Conservation (phyloP, 805 yeast genomes). For the Saturnispora serradocipensis region DNA sequence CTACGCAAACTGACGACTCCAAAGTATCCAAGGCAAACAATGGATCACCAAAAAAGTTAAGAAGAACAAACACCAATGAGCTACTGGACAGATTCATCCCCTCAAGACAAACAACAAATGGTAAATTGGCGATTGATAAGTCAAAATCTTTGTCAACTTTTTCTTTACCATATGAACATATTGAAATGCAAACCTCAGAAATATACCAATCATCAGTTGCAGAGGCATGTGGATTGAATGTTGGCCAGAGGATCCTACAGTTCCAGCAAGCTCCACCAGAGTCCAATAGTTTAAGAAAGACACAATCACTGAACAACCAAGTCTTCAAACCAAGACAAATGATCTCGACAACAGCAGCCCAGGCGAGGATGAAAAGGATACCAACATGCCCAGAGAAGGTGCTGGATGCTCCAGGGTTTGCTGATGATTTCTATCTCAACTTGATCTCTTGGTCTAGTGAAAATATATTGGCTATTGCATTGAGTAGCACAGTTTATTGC, state of each 20-base stretch:
- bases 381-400: constrained; percentile 89
- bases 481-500: constrained; percentile 73
- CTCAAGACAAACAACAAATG: constrained; percentile 40
- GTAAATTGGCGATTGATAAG: constrained; percentile 34
- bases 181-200: constrained; percentile 43
- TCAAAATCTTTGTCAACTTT: constrained; percentile 23
- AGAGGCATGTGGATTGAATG: constrained; percentile 84
- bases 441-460: constrained; percentile 79
- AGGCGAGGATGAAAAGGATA: constrained; percentile 64
- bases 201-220: constrained; percentile 78
- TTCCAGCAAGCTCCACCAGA: constrained; percentile 85
- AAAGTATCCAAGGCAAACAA: constrained; percentile 2
- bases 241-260: constrained; percentile 73
- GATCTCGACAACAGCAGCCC: constrained; percentile 39
- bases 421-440: constrained; percentile 87
- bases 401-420: constrained; percentile 89
- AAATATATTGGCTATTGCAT: constrained; percentile 79
- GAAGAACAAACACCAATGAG: constrained; percentile 29
- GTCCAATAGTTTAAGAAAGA: constrained; percentile 19
- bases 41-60: constrained; percentile 21
- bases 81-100: constrained; percentile 53
- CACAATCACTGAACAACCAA: constrained; percentile 12
- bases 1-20: background rate
- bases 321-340: constrained; percentile 18
- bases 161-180: constrained; percentile 43